Conservation (phyloP, 768 basidiomycete genomes). For the Boletus coccyginus region DNA sequence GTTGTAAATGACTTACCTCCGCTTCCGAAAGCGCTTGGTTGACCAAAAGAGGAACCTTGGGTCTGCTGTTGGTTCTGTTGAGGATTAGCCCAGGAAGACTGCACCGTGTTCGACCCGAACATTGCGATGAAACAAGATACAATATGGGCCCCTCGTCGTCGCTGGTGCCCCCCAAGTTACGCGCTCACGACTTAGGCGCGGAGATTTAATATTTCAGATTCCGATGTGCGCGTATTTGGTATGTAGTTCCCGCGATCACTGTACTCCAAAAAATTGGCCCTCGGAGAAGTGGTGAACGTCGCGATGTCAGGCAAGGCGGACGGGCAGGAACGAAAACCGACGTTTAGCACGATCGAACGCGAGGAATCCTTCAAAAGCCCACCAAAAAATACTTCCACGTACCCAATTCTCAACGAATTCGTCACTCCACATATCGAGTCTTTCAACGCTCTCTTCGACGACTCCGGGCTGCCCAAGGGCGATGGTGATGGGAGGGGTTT, state of each 20-base stretch:
- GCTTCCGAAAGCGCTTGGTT: conserved; percentile 62
- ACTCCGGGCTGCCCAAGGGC: conserved; percentile 72
- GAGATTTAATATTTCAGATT: conserved; percentile 12
- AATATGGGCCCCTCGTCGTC: conserved; percentile 25
- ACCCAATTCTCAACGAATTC: conserved; percentile 87
- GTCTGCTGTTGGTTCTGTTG: conserved; percentile 61
- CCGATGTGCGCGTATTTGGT: conserved; percentile 24
- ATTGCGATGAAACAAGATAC: conserved; percentile 38
- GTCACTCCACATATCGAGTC: conserved; percentile 93
- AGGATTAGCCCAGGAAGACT: conserved; percentile 67
- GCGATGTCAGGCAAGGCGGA: conserved; percentile 53
- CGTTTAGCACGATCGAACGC: conserved; percentile 79
- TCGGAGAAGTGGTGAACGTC: not conserved
- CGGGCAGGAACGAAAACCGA: conserved; percentile 41
- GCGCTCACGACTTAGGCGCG: conserved; percentile 15
- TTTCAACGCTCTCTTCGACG: conserved; percentile 96
- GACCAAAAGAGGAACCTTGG: conserved; percentile 63
- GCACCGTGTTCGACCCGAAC: conserved; percentile 54
- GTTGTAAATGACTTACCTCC: conserved; percentile 38
- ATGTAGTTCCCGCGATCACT: conserved; percentile 23
- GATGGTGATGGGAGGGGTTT: conserved; percentile 80
- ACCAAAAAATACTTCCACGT: conserved; percentile 60
- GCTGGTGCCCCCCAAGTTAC: conserved; percentile 14
- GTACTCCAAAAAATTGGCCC: conserved; percentile 10
- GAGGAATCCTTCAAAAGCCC: conserved; percentile 80